Base-by-base conservation (phyloP, 2,329 filamentous ascomycete genomes). In the Harringtonia lauricola region DNA sequence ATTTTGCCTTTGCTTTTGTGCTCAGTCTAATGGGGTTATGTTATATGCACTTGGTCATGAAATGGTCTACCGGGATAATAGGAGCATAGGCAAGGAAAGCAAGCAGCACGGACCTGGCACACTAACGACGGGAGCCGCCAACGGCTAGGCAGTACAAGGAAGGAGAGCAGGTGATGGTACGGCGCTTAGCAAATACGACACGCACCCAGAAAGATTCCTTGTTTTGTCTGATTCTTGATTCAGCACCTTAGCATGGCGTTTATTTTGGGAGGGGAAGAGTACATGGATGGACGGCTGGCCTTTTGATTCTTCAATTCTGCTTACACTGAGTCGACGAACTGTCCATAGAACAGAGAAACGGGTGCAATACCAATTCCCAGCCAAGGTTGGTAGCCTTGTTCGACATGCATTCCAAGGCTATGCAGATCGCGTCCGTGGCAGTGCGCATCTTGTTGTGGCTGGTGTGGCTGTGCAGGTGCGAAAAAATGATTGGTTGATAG, bases 31-130 rank as follows among this genome's bases (percentile, higher is more conserved):
- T 36, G 41, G 24, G 40, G 41, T 37, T 42, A 37, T 37, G 41
- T 36, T 28, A 42, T 42, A 42, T 36, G 41, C 24, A 29, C 41
- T 24, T 30, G 41, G 34, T 29, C 41, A 42, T 19, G 41, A 42
- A 36, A 34, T 13, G 30, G 41, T 30, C 31, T 42, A 24, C 17
- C 28, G 41, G 41, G 14, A 29, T 36, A 29, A 31, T 29, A 36
- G 36, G 21, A 24, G 34, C 33, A 31, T 42, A 18, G 34, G 26
- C 34, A 34, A 26, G 24, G 30, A 29, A 42, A 37, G 7, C 41
- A 31, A 37, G 19, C 9, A 37, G 18, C n/a, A n/a, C 36, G 36
- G 41, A 36, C 34, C 26, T 36, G 40, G 33, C 21, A 29, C 15
- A 21, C 33, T 31, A 22, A 30, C 40, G 34, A 28, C 24, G 10